Evolutionary conservation across 2,329 filamentous ascomycete species (phyloP).

Genomic region (Fusarium coffeatum): DNA sequence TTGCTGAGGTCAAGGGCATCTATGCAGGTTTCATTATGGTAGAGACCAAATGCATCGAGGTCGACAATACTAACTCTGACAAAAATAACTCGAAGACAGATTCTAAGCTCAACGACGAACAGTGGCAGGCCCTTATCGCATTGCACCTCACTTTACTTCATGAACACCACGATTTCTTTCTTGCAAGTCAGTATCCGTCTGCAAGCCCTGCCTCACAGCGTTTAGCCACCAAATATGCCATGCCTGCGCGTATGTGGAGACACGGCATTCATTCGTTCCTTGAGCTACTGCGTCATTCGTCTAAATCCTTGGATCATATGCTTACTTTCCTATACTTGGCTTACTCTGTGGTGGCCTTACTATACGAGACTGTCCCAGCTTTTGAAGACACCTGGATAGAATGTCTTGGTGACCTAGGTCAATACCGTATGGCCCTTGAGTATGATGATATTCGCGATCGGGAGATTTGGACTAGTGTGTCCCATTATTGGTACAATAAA

Average conservation of each 20-base stretch:
- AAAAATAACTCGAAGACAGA: constrained; percentile 54
- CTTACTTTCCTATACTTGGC: constrained; percentile 87
- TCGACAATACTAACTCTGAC: constrained; percentile 72
- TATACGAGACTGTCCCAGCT: constrained; percentile 84
- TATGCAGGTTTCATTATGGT: constrained; percentile 88
- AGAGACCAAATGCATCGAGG: constrained; percentile 86
- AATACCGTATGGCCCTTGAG: constrained; percentile 93
- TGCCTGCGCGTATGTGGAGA: constrained; percentile 94
- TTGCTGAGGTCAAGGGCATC: constrained; percentile 84
- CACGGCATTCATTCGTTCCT: constrained; percentile 90
- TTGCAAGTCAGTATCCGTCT: constrained; percentile 87
- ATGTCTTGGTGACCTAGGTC: constrained; percentile 84
- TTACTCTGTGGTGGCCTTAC: constrained; percentile 88
- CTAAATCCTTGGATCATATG: constrained; percentile 86
- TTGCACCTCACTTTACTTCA: constrained; percentile 83
- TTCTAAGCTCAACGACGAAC: constrained; percentile 67
- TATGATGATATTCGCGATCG: constrained; percentile 80
- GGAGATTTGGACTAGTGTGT: constrained; percentile 85
- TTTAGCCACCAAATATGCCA: constrained; percentile 83
- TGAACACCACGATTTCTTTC: constrained; percentile 86
- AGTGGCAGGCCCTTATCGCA: constrained; percentile 86
- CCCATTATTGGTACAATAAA: constrained; percentile 82
- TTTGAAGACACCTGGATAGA: constrained; percentile 95
- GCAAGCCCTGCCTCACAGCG: constrained; percentile 74
- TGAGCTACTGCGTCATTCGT: constrained; percentile 79